phyloP scores from a whole-genome alignment of 2,329 filamentous ascomycete genomes.

The Sordariomycetes sp. region DNA sequence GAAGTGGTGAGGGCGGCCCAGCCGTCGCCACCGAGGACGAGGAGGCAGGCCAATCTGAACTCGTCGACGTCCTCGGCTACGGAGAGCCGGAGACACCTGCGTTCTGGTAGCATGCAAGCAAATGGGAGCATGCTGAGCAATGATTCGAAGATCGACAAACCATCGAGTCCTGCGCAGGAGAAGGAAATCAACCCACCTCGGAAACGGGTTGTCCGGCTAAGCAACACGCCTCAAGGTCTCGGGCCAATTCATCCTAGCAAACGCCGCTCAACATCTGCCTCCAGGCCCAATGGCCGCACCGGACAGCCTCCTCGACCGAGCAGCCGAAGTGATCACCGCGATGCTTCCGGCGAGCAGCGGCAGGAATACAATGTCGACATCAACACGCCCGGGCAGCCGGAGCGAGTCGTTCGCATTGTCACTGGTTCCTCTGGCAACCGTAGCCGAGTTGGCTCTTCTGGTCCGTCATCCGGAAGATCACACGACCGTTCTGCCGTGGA shows the following conservation, averaged over 20 bases:
- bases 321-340: slow-evolving; percentile 30
- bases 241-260: slow-evolving; percentile 29
- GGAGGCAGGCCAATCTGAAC: slow-evolving; percentile 39
- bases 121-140: slow-evolving; percentile 31
- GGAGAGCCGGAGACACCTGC: slow-evolving; percentile 35
- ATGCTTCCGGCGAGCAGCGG: slow-evolving; percentile 30
- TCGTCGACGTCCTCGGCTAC: slow-evolving; percentile 30
- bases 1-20: slow-evolving; percentile 33
- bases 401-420: slow-evolving; percentile 46
- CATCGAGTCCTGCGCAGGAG: slow-evolving; percentile 33
- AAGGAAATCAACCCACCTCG: slow-evolving; percentile 43
- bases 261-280: slow-evolving; percentile 42
- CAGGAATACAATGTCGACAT: slow-evolving; percentile 25
- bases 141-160: slow-evolving; percentile 26
- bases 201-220: slow-evolving; percentile 49
- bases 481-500: slow-evolving; percentile 23
- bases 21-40: slow-evolving; percentile 35
- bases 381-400: slow-evolving; percentile 44
- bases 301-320: slow-evolving; percentile 19
- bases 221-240: slow-evolving; percentile 37
- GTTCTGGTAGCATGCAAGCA: slow-evolving; percentile 37
- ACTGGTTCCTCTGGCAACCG: slow-evolving; percentile 40
- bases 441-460: slow-evolving; percentile 24
- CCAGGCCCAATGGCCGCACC: slow-evolving; percentile 15
- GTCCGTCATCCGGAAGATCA: slow-evolving; percentile 25